Percentiles rank a stretch among this genome's conserved stretches.
Evolutionary conservation across 164 flowering plant species (phyloP).

Genomic region (Paratinospora sagittata): DNA sequence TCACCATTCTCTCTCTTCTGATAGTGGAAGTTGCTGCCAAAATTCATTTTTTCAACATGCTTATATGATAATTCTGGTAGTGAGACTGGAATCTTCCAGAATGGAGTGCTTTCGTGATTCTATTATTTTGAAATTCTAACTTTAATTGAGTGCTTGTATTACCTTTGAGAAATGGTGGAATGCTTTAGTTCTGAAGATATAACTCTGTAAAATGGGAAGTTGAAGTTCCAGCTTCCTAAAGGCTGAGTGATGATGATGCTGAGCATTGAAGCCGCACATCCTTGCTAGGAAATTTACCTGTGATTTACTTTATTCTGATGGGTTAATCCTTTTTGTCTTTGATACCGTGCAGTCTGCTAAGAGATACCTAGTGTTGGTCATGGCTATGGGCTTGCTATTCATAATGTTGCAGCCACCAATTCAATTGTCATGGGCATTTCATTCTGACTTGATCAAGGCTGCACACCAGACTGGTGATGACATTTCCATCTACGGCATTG

Average conservation of each 20-base stretch:
- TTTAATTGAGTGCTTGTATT: not conserved
- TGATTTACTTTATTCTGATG: not conserved
- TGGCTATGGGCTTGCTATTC: conserved; percentile 82
- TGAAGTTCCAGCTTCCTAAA: too few relatives aligned
- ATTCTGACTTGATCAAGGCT: conserved; percentile 71
- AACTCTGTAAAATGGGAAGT: not conserved
- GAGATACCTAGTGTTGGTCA: conserved; percentile 76
- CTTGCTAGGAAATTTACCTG: not conserved
- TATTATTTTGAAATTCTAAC: not conserved
- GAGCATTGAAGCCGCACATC: not conserved
- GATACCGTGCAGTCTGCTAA: conserved; percentile 71
- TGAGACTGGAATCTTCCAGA: not conserved
- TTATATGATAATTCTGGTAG: too few relatives aligned
- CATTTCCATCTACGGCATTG: conserved; percentile 83
- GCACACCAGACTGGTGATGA: conserved; percentile 88
- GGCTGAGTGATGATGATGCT: not conserved
- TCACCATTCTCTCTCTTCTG: not conserved
- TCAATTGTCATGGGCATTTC: conserved; percentile 74
- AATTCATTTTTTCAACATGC: too few relatives aligned
- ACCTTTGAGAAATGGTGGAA: not conserved
- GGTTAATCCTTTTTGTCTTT: not conserved
- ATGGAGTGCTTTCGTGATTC: not conserved
- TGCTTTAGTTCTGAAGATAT: not conserved
- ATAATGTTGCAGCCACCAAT: conserved; percentile 85
- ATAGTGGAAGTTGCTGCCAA: too few relatives aligned